Conservation (phyloP, 371 early-diverging fungal genomes). For the Capniomyces stellatus region DNA sequence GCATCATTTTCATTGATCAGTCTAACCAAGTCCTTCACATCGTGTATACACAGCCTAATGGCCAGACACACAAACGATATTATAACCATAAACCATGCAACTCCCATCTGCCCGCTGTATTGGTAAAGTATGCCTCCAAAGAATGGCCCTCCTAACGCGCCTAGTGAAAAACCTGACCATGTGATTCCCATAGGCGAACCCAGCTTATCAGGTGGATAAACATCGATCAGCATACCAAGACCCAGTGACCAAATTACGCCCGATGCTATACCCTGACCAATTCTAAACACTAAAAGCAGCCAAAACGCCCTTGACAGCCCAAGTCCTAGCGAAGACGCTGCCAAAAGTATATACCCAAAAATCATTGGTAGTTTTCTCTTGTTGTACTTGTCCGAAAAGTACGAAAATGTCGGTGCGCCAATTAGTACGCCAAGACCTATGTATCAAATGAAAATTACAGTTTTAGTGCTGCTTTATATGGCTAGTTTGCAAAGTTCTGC, state of each 20-base stretch:
- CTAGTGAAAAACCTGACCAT: slow-evolving; percentile 44
- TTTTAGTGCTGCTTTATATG: too few species aligned
- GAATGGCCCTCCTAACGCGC: slow-evolving; percentile 45
- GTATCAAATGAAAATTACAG: too few species aligned
- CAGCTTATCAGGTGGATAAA: slow-evolving; percentile 45
- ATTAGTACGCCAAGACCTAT: slow-evolving; percentile 61
- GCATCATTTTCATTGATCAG: background rate
- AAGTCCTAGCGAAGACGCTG: background rate
- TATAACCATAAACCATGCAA: slow-evolving; percentile 44
- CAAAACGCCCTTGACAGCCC: slow-evolving; percentile 46
- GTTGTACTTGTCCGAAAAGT: slow-evolving; percentile 50
- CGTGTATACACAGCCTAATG: background rate
- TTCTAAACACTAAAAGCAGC: slow-evolving; percentile 48
- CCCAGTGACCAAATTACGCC: slow-evolving; percentile 69
- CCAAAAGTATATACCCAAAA: slow-evolving; percentile 33
- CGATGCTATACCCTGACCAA: slow-evolving; percentile 60
- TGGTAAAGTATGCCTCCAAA: slow-evolving; percentile 58
- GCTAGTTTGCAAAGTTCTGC: too few species aligned
- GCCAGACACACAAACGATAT: background rate
- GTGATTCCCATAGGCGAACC: slow-evolving; percentile 63
- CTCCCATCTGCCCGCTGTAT: slow-evolving; percentile 51
- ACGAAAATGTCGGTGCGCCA: slow-evolving; percentile 57
- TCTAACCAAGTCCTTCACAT: background rate
- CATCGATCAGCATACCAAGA: slow-evolving; percentile 59
- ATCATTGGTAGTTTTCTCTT: slow-evolving; percentile 62